phyloP scores from a whole-genome alignment of 305 asterid species.

The Andrographis paniculata region DNA sequence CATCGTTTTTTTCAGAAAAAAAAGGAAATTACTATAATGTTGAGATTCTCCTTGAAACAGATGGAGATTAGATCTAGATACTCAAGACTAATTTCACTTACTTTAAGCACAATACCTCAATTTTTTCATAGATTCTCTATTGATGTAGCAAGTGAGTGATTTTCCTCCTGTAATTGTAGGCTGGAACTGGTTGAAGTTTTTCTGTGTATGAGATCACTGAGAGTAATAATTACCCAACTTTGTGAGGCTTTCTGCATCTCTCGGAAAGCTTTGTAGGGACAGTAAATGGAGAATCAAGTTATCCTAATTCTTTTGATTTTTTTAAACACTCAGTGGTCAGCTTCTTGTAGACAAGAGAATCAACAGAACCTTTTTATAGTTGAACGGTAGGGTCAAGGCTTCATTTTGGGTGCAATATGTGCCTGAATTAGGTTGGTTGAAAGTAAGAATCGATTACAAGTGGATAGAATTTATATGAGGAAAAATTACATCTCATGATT shows the following conservation, averaged over 20 bases:
- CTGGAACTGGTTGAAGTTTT: background rate
- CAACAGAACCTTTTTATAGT: background rate
- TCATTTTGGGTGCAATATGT: conserved; percentile 13
- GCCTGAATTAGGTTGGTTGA: conserved; percentile 11
- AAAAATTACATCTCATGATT: background rate
- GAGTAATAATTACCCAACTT: conserved; percentile 6
- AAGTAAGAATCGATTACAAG: conserved; percentile 2
- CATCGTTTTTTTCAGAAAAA: conserved; percentile 2
- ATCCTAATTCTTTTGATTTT: conserved; percentile 1
- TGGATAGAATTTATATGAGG: background rate
- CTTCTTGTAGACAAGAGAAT: conserved; percentile 1
- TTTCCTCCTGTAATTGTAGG: background rate
- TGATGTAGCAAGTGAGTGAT: too few relatives aligned
- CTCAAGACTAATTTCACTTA: too few relatives aligned
- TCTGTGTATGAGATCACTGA: conserved; percentile 16
- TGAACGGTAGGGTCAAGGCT: conserved; percentile 4
- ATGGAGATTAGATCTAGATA: too few relatives aligned
- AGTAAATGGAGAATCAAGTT: conserved; percentile 2
- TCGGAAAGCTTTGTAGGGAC: background rate
- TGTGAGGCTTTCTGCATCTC: conserved; percentile 11
- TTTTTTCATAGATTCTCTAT: too few relatives aligned
- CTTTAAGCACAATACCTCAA: too few relatives aligned
- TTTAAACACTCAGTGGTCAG: background rate
- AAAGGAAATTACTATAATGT: background rate
- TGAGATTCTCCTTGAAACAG: too few relatives aligned